Conservation (phyloP, 106 monocot species). For the Acorus calamus region DNA sequence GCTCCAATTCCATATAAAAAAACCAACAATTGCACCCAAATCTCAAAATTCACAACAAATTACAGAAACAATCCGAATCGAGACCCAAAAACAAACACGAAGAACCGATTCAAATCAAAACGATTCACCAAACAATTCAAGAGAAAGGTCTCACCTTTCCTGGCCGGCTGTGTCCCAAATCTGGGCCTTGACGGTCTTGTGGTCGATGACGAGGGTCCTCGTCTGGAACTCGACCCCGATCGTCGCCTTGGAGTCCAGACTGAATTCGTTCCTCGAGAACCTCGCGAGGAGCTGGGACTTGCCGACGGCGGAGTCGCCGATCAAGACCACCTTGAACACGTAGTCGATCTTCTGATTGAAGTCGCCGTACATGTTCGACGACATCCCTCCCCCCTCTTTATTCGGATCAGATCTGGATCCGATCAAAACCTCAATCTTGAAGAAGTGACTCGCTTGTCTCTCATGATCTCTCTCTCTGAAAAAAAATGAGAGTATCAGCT, state of each 20-base stretch:
- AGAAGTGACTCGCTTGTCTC: no score
- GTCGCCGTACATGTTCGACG: slow-evolving; percentile 6
- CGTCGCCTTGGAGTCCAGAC: slow-evolving; percentile 73
- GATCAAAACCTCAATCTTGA: no score
- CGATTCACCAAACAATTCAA: no score
- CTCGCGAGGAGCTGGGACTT: slow-evolving; percentile 78
- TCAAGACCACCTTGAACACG: slow-evolving; percentile 51
- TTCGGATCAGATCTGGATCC: no score
- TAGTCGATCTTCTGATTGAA: slow-evolving; percentile 49
- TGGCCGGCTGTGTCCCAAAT: slow-evolving; percentile 89
- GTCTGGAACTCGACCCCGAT: slow-evolving; percentile 91
- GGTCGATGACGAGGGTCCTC: slow-evolving; percentile 45
- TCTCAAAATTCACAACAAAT: no score
- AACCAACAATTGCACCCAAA: no score
- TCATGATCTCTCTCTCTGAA: no score
- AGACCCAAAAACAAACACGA: no score
- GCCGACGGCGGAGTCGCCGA: slow-evolving; percentile 64
- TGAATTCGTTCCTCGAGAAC: slow-evolving; percentile 75
- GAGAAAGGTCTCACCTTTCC: slow-evolving; percentile 31
- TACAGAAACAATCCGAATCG: no score
- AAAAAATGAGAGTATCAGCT: no score
- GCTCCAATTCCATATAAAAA: no score
- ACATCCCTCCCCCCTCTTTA: neutral
- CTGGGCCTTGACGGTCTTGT: slow-evolving; percentile 76
- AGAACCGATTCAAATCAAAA: no score